Evolutionary conservation across 2,329 filamentous ascomycete genomes (phyloP).

Genomic region (Aurifilum marmelostoma): DNA sequence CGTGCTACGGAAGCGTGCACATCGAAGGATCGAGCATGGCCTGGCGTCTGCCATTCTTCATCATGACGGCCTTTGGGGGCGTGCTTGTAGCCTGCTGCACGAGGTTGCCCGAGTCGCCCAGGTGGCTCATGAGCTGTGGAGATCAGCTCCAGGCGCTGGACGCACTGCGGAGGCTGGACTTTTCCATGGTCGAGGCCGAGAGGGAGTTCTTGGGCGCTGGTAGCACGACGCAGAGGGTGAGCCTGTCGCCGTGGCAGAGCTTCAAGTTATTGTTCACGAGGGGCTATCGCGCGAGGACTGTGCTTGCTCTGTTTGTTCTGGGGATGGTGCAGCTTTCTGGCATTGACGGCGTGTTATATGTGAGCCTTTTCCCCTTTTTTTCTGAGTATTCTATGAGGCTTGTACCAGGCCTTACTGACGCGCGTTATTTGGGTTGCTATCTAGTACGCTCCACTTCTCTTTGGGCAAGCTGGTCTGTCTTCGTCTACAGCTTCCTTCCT

Average conservation of each 20-base stretch:
- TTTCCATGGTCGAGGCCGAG: constrained; percentile 50
- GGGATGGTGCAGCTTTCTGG: constrained; percentile 63
- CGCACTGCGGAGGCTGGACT: constrained; percentile 47
- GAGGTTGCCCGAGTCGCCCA: constrained; percentile 57
- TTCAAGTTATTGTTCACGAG: constrained; percentile 41
- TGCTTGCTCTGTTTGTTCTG: constrained; percentile 59
- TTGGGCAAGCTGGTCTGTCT: constrained; percentile 60
- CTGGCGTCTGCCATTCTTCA: constrained; percentile 60
- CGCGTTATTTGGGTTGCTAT: no score
- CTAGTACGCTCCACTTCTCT: constrained; percentile 63
- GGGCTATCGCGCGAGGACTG: constrained; percentile 50
- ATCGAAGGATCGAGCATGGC: constrained; percentile 49
- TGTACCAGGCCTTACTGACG: not conserved
- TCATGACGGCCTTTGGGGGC: constrained; percentile 48
- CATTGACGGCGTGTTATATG: constrained; percentile 66
- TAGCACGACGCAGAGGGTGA: constrained; percentile 35
- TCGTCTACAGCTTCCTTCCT: constrained; percentile 59
- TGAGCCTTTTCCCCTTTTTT: constrained; percentile 37
- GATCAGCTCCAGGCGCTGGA: constrained; percentile 48
- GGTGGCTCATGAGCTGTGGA: constrained; percentile 58
- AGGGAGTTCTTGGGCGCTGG: constrained; percentile 44
- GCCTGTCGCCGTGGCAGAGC: constrained; percentile 39
- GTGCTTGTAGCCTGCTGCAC: constrained; percentile 45
- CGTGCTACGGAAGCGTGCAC: constrained; percentile 57
- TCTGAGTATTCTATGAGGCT: not conserved